Base-by-base conservation (phyloP, 208 protist species). In the Phytomonas sp. region DNA sequence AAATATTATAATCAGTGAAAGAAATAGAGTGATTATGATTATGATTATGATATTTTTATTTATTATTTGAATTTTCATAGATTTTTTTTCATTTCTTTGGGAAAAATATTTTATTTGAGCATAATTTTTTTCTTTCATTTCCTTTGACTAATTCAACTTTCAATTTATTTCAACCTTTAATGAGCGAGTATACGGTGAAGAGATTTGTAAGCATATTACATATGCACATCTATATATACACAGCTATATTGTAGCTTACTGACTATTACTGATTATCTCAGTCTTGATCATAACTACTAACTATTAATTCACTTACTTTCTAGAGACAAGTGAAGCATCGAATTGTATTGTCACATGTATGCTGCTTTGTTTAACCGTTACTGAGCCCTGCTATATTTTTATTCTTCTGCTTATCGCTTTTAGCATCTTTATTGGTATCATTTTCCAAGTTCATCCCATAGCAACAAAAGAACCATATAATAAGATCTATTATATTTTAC, bases 1-100 rank as follows among this genome's bases (percentile, higher is more conserved):
- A 70, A 72, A 59, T 67, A 79, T 1, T 71, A 76, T n/a, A 73
- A 70, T 30, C 53, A 68, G 0, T 66, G 32, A 29, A 62, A 56
- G 63, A 75, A 63, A 75, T 68, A 30, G 53, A 34, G 17, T 0
- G 9, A 56, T 23, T 4, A 36, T 62, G 9, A 62, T 31, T 62
- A 60, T n/a, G 23, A 60, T 60, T 60, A 60, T 23, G 23, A 60
- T n/a, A n/a, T 60, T n/a, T n/a, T n/a, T n/a, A 60, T n/a, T 23
- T n/a, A 23, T 36, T 62, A 13, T 62, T 62, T 13, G 9, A 36
- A 62, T 62, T 13, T 62, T 9, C 32, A 37, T 63, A 63, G 60
- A 15, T 13, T 43, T 43, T 20, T 63, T 43, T 63, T 43, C 28
- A 61, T 36, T 61, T 30, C 5, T 8, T 61, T 61, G 5, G 29